Evolutionary conservation across 2,329 filamentous ascomycete species (phyloP), one percentile per base, ranked within the genome.

Genomic region (Pseudogymnoascus sp.): DNA sequence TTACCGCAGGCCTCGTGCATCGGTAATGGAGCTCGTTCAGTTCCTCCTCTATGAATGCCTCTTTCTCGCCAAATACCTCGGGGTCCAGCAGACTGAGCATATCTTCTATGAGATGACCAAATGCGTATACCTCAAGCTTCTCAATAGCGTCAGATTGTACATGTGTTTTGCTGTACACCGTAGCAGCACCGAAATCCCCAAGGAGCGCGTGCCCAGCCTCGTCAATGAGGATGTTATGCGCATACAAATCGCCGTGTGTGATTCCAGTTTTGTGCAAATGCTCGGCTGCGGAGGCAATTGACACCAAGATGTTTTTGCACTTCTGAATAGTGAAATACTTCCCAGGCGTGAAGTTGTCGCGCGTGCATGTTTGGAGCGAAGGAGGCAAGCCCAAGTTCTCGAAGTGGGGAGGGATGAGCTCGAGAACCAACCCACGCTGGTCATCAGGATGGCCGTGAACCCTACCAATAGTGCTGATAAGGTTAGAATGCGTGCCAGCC

Each of bases 141-240:
- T 81, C 76, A 8, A 79, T 61, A 20, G 60, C 63, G 2, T 67
- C 64, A 18, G 62, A 63, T 28, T 67, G 60, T 18, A 64, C 62
- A 58, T 65, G 58, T 4, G 65, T 63, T n/a, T 61, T 65, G 39
- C 66, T 68, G 62, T 80, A 79, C 12, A 79, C 70, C 0, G 77
- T 79, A 1, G 77, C 77, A 1, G 77, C 78, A 9, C 77, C 77
- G 60, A 80, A 78, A 59, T 78, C 77, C 22, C 76, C 77, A 2
- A 80, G 70, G 11, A 80, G 65, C 3, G 78, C 77, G 63, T 79
- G 76, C 1, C 72, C 75, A 8, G 67, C 68, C 8, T 70, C 68
- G 58, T 70, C 72, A 22, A 74, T 74, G 9, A 80, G 70, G 16
- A 80, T 76, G 65, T 79, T 79, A 65, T 79, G 77, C 9, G 77